Evolutionary conservation across 1,284 basidiomycete genomes (phyloP), one percentile per base, ranked within the genome.

Genomic region (Fomitopsis betulina): DNA sequence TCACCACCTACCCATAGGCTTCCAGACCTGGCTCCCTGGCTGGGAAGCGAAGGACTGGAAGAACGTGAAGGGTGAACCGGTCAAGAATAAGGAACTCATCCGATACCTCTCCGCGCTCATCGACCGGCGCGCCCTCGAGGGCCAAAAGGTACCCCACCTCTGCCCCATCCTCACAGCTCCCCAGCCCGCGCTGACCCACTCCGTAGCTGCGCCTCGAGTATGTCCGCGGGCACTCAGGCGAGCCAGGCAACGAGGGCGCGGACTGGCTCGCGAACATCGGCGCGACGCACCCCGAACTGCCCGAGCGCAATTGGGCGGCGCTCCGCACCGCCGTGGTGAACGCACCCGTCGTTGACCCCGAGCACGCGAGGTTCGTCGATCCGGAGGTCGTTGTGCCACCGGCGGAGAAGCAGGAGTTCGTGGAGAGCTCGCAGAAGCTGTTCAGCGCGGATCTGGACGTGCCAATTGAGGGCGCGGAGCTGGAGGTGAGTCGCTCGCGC

Each of bases 241-340:
- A 84, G 45, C 72, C 72, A 56, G 93, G 93, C 1, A 94, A 94
- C 68, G 91, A 93, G 58, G 85, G 82, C 56, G 93, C 91, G 1
- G 93, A 94, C 70, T 63, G 61, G 27, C 76, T 86, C 59, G 91
- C 90, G 7, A 86, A 84, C 59, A 39, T 72, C 5, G 90, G 91
- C 1, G 71, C 78, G 7, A 57, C 65, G 8, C 57, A 76, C 43
- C 74, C 78, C 0, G 61, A 53, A 19, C 57, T 73, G 1, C 65
- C 67, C 2, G 87, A 90, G 47, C 74, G 76, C 37, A 78, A 89
- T 62, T 91, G 88, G 88, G 73, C 67, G 0, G 60, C 61, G 32
- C 60, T 69, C 23, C 21, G 47, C 30, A 12, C 0, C 2, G 5
- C 30, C 4, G 13, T 60, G 8, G 21, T 30, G n/a, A n/a, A 9